Base-by-base conservation (phyloP, 768 basidiomycete species). In the Tubosaeta sp. region DNA sequence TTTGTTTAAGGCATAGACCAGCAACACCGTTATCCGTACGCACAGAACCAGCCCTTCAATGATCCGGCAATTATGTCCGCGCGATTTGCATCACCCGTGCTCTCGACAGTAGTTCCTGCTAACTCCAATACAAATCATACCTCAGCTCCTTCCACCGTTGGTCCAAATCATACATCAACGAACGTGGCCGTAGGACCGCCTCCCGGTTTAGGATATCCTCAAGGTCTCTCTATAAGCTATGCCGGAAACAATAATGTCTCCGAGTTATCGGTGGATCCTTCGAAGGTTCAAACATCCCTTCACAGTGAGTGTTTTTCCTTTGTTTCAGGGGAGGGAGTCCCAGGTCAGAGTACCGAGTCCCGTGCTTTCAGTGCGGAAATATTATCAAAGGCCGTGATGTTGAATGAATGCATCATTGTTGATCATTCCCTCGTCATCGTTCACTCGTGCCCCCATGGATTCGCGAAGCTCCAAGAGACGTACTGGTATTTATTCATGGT, bases 341-440 rank as follows among this genome's bases (percentile, higher is more conserved):
- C 69, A 73, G 85, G 84, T 76, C 83, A 82, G 79, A 79, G 84
- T 90, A 87, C 86, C 88, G 78, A 89, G 86, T 73, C 71, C 85
- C 84, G 83, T 87, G 76, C 86, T 86, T 87, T 86, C 85, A 89
- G 87, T 86, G 83, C 86, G 85, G 83, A 85, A 83, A 80, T 73
- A 81, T 74, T 81, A 80, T 72, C 76, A 82, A 79, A 83, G 79
- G 67, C 79, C 78, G 74, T 87, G 76, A 87, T 65, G 53, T 59
- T 60, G 60, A 65, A 67, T 67, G 63, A 64, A 68, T 72, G 67
- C 72, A 43, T 59, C 62, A 44, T 53, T 60, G 29, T 46, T 64
- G 21, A 49, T 51, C 44, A 41, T 53, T 54, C 46, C 38, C 43
- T 53, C 58, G 52, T 63, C 58, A 48, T 63, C 57, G 56, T 58